phyloP scores from a whole-genome alignment of 768 basidiomycete species.

The Kwoniella heveanensis region DNA sequence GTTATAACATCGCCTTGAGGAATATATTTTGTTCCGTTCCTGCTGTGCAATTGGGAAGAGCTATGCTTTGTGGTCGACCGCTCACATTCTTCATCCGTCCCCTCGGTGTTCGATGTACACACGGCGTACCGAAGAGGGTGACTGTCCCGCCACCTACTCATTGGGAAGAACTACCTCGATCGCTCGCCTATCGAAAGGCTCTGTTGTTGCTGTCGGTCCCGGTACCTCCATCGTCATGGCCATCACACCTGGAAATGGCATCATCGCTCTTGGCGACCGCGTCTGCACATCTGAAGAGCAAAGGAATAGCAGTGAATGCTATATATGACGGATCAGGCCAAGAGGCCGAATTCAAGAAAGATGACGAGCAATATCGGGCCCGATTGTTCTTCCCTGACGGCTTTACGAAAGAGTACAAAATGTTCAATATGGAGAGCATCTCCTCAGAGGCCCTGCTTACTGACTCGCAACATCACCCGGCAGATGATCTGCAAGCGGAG shows the following conservation, averaged over 20 bases:
- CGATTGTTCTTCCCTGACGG: constrained; percentile 47
- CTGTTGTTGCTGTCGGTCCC: constrained; percentile 44
- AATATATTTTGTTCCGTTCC: too few species aligned
- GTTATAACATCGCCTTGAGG: too few species aligned
- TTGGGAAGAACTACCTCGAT: constrained; percentile 40
- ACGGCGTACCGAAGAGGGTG: constrained; percentile 3
- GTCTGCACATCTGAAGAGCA: constrained; percentile 21
- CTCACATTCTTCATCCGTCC: background rate
- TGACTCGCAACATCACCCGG: constrained; percentile 10
- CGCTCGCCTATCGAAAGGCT: constrained; percentile 27
- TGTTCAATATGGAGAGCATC: constrained; percentile 17
- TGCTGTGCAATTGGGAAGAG: too few species aligned
- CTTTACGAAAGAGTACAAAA: constrained; percentile 1
- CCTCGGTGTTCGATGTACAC: background rate
- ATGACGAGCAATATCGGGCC: constrained; percentile 34
- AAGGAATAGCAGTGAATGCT: constrained; percentile 40
- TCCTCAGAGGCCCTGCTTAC: constrained; percentile 3
- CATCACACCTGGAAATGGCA: constrained; percentile 42
- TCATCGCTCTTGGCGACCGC: constrained; percentile 34
- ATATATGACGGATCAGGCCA: constrained; percentile 40
- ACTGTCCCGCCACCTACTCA: constrained; percentile 12
- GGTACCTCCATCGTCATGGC: constrained; percentile 40
- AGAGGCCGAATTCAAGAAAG: constrained; percentile 8
- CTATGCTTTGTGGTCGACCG: background rate
- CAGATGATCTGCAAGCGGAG: background rate